A percentile compares a stretch with the other conserved stretches of the same genome.
These are phyloP conservation scores for Hyphodiscus sp. DNA, from an alignment of 2,329 filamentous ascomycete species.

Conservation along the genomic window DNA sequence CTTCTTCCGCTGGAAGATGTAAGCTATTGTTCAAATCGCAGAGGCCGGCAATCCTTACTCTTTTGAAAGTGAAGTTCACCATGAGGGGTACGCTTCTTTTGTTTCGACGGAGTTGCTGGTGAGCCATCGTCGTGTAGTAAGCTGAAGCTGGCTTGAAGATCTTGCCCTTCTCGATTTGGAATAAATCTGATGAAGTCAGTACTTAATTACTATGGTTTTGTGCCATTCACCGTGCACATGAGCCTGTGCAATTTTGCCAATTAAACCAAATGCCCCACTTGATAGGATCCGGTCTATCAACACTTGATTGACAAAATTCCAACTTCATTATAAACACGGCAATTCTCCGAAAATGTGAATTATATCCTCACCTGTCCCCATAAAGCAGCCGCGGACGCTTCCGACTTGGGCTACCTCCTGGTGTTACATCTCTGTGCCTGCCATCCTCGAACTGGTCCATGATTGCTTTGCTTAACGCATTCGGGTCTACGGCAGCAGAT, in stretches of 20 bases:
- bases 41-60: constrained; percentile 48
- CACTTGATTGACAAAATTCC: neutral
- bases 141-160: constrained; percentile 88
- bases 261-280: neutral
- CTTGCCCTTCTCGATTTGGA: constrained; percentile 85
- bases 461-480: constrained; percentile 52
- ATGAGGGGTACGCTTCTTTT: constrained; percentile 78
- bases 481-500: constrained; percentile 38
- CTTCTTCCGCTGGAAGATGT: constrained; percentile 66
- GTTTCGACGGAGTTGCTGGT: constrained; percentile 80
- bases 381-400: constrained; percentile 60
- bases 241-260: neutral
- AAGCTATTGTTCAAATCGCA: constrained; percentile 1
- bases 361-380: constrained; percentile 41
- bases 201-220: neutral
- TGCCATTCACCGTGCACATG: neutral
- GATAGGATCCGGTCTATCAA: neutral
- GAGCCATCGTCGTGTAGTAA: constrained; percentile 88
- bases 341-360: neutral
- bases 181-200: constrained; percentile 66
- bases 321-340: neutral
- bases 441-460: constrained; percentile 53
- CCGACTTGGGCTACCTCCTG: constrained; percentile 58
- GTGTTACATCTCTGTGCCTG: constrained; percentile 53
- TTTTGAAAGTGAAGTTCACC: constrained; percentile 92